Evolutionary conservation across 1,139 yeast species (phyloP), one percentile per base, ranked within the genome.

Genomic region (Kurtzmaniella quercitrusa): DNA sequence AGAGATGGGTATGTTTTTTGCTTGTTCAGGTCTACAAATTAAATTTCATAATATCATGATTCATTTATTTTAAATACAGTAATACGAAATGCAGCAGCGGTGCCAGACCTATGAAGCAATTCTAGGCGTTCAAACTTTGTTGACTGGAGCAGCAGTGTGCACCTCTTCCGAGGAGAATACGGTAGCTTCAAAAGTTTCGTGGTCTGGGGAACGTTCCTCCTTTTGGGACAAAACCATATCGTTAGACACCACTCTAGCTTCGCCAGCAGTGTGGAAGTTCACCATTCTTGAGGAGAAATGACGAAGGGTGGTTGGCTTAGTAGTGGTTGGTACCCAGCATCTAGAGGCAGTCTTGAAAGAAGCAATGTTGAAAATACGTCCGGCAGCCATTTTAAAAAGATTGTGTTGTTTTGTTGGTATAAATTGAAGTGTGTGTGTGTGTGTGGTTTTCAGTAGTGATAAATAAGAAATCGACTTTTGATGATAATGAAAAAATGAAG

Each of bases 131-230:
- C 45, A 62, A 21, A 60, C 65, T 54, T 59, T 68, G 54, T 64
- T 68, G 45, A 68, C 75, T 50, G 76, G 76, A 46, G 74, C 72
- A 47, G 76, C 74, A 54, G 77, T 71, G 53, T 59, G 60, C 34
- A 71, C 54, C 44, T 71, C 76, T 46, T 71, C 76, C 16, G 68
- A 61, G 23, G 75, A 68, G 45, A 58, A 62, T 15, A 71, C 61
- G 28, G 65, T 60, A 15, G 76, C 76, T 52, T 71, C 75, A 47
- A 71, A 71, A 7, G 53, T 43, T 45, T 65, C 71, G 30, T 48
- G 47, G 28, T 57, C 59, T 36, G 42, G 41, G 26, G 43, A 15
- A 32, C 38, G 33, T 23, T 56, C 63, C n/a, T 55, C 60, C 12
- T 37, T 32, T 21, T 42, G 35, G 17, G 57, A 45, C 44, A 68